Conservation (phyloP, 768 basidiomycete species). For the Boletus barrowsii region DNA sequence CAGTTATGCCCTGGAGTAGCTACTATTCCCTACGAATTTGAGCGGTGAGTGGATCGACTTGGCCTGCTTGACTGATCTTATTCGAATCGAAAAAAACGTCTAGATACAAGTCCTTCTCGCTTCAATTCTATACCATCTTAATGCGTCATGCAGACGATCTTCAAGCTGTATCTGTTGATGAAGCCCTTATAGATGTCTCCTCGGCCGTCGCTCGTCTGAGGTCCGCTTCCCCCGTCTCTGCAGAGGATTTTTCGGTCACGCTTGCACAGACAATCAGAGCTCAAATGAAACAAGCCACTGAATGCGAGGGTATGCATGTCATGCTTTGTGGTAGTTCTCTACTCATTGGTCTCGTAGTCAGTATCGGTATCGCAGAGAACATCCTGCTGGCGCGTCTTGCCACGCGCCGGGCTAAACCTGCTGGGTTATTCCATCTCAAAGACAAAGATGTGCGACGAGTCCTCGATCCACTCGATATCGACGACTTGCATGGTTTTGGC, state of each 20-base stretch:
- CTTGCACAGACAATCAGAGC: constrained; percentile 80
- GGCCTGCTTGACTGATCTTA: background rate
- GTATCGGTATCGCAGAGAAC: constrained; percentile 90
- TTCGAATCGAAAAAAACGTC: background rate
- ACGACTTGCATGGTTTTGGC: constrained; percentile 87
- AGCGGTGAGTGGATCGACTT: constrained; percentile 45
- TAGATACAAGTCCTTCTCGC: constrained; percentile 81
- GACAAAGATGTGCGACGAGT: constrained; percentile 49
- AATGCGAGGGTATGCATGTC: constrained; percentile 66
- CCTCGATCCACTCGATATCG: constrained; percentile 67
- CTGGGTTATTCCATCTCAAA: constrained; percentile 74
- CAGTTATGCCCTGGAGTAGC: constrained; percentile 68
- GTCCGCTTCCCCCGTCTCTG: constrained; percentile 22
- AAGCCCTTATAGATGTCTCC: constrained; percentile 90
- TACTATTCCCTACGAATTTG: constrained; percentile 94
- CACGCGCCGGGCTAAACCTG: constrained; percentile 89
- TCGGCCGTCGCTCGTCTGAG: constrained; percentile 44
- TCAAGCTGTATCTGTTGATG: constrained; percentile 95
- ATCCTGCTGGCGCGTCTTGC: constrained; percentile 91
- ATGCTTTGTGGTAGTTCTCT: background rate
- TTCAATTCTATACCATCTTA: constrained; percentile 90
- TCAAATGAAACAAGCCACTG: constrained; percentile 73
- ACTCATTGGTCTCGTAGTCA: constrained; percentile 49
- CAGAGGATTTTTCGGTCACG: constrained; percentile 62
- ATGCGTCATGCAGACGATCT: constrained; percentile 88